Evolutionary conservation across 768 basidiomycete species (phyloP).

Genomic region (Tricholoma hemisulphureum): DNA sequence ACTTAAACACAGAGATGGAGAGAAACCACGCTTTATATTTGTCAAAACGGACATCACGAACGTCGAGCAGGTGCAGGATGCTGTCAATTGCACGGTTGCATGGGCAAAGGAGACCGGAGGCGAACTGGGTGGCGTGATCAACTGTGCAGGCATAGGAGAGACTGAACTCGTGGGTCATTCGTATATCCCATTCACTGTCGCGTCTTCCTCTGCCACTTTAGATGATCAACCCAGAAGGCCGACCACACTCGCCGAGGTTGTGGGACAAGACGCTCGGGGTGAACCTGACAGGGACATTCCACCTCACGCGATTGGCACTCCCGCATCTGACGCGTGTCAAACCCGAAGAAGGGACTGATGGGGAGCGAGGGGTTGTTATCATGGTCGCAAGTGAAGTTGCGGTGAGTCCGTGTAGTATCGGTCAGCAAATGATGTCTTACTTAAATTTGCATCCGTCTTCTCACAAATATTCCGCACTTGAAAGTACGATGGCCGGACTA

Average conservation of each 20-base stretch:
- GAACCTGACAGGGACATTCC: slow-evolving; percentile 59
- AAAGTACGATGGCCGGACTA: slow-evolving; percentile 57
- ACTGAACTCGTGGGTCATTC: slow-evolving; percentile 14
- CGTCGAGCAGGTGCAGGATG: slow-evolving; percentile 34
- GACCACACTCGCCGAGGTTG: slow-evolving; percentile 47
- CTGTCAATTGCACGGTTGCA: slow-evolving; percentile 36
- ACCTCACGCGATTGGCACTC: slow-evolving; percentile 54
- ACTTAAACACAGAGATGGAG: neutral
- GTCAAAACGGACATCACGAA: slow-evolving; percentile 42
- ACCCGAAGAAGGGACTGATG: slow-evolving; percentile 46
- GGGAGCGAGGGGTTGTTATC: slow-evolving; percentile 58
- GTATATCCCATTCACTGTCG: neutral
- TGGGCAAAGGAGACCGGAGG: slow-evolving; percentile 44
- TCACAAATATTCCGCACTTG: neutral
- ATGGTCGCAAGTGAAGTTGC: slow-evolving; percentile 57
- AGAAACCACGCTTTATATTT: slow-evolving; percentile 32
- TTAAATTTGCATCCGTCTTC: neutral
- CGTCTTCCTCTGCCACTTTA: slow-evolving; percentile 25
- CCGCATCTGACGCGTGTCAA: slow-evolving; percentile 47
- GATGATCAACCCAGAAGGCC: slow-evolving; percentile 46
- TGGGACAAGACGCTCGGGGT: slow-evolving; percentile 54
- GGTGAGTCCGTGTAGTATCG: slow-evolving; percentile 27
- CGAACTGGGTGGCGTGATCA: slow-evolving; percentile 56
- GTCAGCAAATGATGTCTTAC: neutral
- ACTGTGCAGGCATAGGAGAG: slow-evolving; percentile 53